phyloP scores from a whole-genome alignment of 176 grass and related monocot species.

The Oryza meridionalis region DNA sequence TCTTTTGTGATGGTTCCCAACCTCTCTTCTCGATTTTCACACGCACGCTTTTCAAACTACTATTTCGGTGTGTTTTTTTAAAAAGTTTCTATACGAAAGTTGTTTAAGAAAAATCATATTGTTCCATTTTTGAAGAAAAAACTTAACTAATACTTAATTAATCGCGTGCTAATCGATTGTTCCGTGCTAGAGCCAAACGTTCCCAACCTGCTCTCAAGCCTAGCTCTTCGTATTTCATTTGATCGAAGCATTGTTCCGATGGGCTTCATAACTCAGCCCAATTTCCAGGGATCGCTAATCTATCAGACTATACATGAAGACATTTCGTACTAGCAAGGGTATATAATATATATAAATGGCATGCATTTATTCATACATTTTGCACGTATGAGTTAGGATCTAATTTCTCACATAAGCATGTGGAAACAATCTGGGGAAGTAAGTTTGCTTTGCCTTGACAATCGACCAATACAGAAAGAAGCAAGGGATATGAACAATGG shows the following conservation, averaged over 20 bases:
- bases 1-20: too few relatives aligned
- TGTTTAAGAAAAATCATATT: too few relatives aligned
- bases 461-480: conserved; percentile 73
- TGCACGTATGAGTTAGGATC: conserved; percentile 1
- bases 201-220: too few relatives aligned
- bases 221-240: conserved; percentile 27
- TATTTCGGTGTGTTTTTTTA: too few relatives aligned
- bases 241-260: neutral
- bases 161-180: too few relatives aligned
- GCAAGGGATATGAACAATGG: conserved; percentile 77
- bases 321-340: neutral
- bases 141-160: too few relatives aligned
- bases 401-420: conserved; percentile 55
- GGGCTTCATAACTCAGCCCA: neutral
- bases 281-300: neutral
- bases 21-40: too few relatives aligned
- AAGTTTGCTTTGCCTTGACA: conserved; percentile 65
- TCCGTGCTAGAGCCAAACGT: too few relatives aligned
- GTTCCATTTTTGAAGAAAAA: too few relatives aligned
- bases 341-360: neutral
- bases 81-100: too few relatives aligned
- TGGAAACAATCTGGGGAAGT: conserved; percentile 67
- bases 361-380: neutral
- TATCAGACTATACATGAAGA: conserved; percentile 17
- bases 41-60: too few relatives aligned